These are phyloP conservation scores for Pleurotus tuber-regium DNA, from an alignment of 768 basidiomycete genomes.

Conservation along the genomic window DNA sequence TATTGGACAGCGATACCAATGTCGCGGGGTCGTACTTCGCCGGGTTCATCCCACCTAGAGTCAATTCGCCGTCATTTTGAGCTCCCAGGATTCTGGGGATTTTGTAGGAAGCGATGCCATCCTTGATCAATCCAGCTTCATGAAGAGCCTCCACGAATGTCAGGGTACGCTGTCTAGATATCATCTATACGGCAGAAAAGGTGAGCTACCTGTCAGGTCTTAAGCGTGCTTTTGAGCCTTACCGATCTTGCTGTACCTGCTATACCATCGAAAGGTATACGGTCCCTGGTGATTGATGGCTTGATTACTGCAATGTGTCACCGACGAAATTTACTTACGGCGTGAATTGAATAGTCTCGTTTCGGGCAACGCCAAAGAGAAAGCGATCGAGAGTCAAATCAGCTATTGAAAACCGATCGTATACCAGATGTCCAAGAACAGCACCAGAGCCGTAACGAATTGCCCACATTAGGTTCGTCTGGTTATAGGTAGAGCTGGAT, in stretches of 20 bases:
- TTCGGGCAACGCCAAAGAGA: constrained; percentile 7
- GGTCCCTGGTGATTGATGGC: constrained; percentile 18
- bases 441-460: constrained; percentile 24
- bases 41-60: constrained; percentile 56
- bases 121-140: constrained; percentile 40
- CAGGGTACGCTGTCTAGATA: constrained; percentile 51
- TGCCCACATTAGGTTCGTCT: constrained; percentile 44
- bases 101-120: constrained; percentile 65
- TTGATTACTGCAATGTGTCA: too few species aligned
- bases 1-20: constrained; percentile 47
- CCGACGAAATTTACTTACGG: constrained; percentile 8
- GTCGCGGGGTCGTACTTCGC: constrained; percentile 49
- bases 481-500: constrained; percentile 55
- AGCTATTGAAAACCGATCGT: constrained; percentile 2
- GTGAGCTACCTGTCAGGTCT: not conserved
- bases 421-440: constrained; percentile 4
- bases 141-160: constrained; percentile 62
- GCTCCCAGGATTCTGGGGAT: constrained; percentile 59
- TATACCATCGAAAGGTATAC: constrained; percentile 53
- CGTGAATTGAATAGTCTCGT: constrained; percentile 9
- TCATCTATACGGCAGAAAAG: constrained; percentile 24
- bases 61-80: constrained; percentile 57
- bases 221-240: not conserved
- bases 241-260: constrained; percentile 40
- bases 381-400: not conserved